phyloP scores from a whole-genome alignment of 1,139 yeast species.

The Kluyveromyces marxianus region DNA sequence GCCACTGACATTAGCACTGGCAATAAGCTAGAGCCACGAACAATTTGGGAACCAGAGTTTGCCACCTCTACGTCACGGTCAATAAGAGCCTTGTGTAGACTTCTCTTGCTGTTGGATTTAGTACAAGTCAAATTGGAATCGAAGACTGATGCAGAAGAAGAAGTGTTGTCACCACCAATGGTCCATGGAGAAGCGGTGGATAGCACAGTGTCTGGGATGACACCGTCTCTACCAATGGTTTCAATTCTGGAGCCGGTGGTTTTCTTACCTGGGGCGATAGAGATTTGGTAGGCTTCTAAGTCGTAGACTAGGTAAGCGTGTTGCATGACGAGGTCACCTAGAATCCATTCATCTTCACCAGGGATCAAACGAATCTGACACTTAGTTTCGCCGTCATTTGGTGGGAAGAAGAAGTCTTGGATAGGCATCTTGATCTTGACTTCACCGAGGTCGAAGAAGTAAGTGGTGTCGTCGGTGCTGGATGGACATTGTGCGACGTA shows the following conservation, averaged over 20 bases:
- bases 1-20: too few relatives aligned
- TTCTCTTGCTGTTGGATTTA: background rate
- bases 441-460: slow-evolving; percentile 48
- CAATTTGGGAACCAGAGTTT: too few relatives aligned
- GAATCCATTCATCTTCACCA: slow-evolving; percentile 31
- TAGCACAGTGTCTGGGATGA: slow-evolving; percentile 14
- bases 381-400: slow-evolving; percentile 13
- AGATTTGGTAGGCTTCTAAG: slow-evolving; percentile 55
- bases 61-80: background rate
- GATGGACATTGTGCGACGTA: slow-evolving; percentile 33
- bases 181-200: slow-evolving; percentile 19
- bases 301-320: slow-evolving; percentile 74
- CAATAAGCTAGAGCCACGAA: too few relatives aligned
- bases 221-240: slow-evolving; percentile 15
- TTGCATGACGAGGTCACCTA: slow-evolving; percentile 71
- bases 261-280: slow-evolving; percentile 52
- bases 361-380: slow-evolving; percentile 34
- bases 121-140: background rate
- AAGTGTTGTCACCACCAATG: slow-evolving; percentile 2
- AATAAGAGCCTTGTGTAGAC: background rate
- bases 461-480: slow-evolving; percentile 16
- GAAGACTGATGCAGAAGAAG: background rate
- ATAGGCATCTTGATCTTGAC: slow-evolving; percentile 42
- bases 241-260: slow-evolving; percentile 16
- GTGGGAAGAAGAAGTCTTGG: slow-evolving; percentile 31